phyloP scores from a whole-genome alignment of 129 eudicot species.

The Pittosporum tobira region DNA sequence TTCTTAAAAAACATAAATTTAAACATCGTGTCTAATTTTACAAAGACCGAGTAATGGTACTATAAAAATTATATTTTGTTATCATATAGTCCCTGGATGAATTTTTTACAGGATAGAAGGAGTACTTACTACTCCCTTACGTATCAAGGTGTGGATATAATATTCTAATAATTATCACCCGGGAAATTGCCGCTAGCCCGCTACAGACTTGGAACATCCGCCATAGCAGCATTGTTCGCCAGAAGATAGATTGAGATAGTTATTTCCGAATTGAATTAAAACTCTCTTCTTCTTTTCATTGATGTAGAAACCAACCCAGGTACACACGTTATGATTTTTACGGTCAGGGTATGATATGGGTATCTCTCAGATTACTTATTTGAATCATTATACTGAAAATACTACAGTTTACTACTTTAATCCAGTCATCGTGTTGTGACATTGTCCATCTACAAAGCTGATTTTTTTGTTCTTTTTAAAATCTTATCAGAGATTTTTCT shows the following conservation, averaged over 20 bases:
- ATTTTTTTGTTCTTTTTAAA: not conserved
- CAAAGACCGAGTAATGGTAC: no score
- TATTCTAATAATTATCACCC: conserved; percentile 3
- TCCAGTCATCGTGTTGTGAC: not conserved
- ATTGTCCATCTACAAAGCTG: not conserved
- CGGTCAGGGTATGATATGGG: not conserved
- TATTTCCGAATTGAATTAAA: not conserved
- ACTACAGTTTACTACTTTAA: not conserved
- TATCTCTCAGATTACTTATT: no score
- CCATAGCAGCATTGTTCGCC: conserved; percentile 17
- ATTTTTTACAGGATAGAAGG: no score
- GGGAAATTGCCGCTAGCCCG: conserved; percentile 17
- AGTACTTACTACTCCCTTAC: no score
- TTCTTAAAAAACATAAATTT: no score
- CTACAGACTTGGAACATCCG: conserved; percentile 32
- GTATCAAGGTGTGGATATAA: not conserved
- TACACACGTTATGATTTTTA: not conserved
- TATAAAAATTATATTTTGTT: no score
- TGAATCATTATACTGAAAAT: not conserved
- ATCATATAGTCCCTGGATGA: no score
- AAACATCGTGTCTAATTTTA: no score
- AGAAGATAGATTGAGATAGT: conserved; percentile 11
- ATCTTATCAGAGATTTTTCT: conserved; percentile 59
- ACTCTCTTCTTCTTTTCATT: conserved; percentile 4
- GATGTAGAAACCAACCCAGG: no score